These are phyloP conservation scores for Climacium dendroides DNA, from an alignment of 225 moss, liverwort and hornwort species.

Conservation along the genomic window DNA sequence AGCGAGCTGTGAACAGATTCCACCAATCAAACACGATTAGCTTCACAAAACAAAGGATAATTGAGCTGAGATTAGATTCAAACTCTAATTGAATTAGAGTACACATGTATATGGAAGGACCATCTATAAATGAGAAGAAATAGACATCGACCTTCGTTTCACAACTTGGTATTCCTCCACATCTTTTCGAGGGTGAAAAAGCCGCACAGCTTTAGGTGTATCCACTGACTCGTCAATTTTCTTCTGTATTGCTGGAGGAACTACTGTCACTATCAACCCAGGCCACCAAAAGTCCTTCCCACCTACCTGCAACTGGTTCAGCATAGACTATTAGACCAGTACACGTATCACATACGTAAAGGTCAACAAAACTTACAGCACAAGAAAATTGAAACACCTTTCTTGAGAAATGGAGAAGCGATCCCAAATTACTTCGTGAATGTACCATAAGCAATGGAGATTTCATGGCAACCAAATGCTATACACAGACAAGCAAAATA, in stretches of 20 bases:
- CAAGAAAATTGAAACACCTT: neutral
- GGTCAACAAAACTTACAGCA: neutral
- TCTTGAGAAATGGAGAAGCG: neutral
- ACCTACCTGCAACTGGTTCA: slow-evolving; percentile 24
- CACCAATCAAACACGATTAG: slow-evolving; percentile 6
- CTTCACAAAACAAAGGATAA: neutral
- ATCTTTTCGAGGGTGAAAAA: slow-evolving; percentile 36
- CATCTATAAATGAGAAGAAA: neutral
- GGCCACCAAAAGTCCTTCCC: slow-evolving; percentile 40
- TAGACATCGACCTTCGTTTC: slow-evolving; percentile 20
- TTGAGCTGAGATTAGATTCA: neutral
- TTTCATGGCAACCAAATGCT: neutral
- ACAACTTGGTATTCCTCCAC: slow-evolving; percentile 30
- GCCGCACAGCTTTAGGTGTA: slow-evolving; percentile 11
- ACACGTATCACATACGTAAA: neutral
- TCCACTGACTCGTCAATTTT: slow-evolving; percentile 1
- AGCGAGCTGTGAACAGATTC: slow-evolving; percentile 16
- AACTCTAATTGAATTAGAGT: neutral
- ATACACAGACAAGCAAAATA: neutral
- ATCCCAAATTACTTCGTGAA: neutral
- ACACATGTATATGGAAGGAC: neutral
- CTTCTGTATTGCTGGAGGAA: slow-evolving; percentile 11
- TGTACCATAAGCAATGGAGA: neutral
- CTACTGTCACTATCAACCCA: slow-evolving; percentile 21
- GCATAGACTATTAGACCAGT: neutral